Conservation (phyloP, 2,329 filamentous ascomycete genomes). For the Exophiala sideris region DNA sequence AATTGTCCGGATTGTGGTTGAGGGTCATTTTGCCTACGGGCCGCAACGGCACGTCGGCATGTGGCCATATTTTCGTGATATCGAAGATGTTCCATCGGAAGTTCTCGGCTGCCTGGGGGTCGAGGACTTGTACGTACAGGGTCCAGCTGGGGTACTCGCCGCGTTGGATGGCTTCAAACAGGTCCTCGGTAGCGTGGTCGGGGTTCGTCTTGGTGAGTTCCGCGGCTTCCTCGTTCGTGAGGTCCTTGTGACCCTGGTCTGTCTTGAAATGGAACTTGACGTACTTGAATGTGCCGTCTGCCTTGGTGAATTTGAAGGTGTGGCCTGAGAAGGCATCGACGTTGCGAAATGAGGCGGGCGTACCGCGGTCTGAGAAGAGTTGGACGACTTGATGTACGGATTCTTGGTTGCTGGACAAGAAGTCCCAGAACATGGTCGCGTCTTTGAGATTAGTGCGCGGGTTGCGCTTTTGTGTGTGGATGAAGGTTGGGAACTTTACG, state of each 20-base stretch:
- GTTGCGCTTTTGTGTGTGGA: slow-evolving; percentile 70
- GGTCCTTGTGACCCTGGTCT: slow-evolving; percentile 59
- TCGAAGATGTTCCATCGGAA: slow-evolving; percentile 65
- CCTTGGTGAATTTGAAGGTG: slow-evolving; percentile 64
- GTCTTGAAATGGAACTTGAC: slow-evolving; percentile 63
- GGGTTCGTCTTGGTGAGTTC: slow-evolving; percentile 57
- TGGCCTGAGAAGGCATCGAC: slow-evolving; percentile 67
- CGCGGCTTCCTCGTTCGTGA: slow-evolving; percentile 57
- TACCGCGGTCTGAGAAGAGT: slow-evolving; percentile 64
- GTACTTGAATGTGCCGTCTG: slow-evolving; percentile 64
- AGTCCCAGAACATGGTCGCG: slow-evolving; percentile 68
- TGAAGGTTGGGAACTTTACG: slow-evolving; percentile 69
- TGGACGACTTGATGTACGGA: slow-evolving; percentile 62
- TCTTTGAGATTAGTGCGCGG: slow-evolving; percentile 67
- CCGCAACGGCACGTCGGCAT: slow-evolving; percentile 59
- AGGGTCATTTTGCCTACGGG: slow-evolving; percentile 52
- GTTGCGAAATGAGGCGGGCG: slow-evolving; percentile 61
- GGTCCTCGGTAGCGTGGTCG: slow-evolving; percentile 56
- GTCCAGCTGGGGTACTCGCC: slow-evolving; percentile 64
- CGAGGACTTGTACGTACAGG: slow-evolving; percentile 61
- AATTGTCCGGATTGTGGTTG: slow-evolving; percentile 56
- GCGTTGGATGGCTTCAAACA: slow-evolving; percentile 60
- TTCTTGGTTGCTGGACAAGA: slow-evolving; percentile 60
- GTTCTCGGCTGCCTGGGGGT: slow-evolving; percentile 59
- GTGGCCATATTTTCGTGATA: slow-evolving; percentile 67